These are phyloP conservation scores for Pseudogymnoascus sp. DNA, from an alignment of 2,329 filamentous ascomycete genomes.

Conservation along the genomic window DNA sequence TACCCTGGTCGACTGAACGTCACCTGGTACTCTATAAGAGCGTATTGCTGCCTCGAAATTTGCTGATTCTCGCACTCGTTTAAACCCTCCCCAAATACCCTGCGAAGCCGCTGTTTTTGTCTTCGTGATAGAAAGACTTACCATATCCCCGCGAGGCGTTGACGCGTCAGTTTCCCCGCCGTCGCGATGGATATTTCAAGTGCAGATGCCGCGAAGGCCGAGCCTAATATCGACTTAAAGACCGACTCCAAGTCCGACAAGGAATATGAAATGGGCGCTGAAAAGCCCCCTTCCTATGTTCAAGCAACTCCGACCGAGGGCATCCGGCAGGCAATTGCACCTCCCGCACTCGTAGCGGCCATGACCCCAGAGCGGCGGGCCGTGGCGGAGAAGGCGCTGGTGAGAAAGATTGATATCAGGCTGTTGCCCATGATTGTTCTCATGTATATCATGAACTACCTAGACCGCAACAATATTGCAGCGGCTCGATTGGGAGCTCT, in stretches of 20 bases:
- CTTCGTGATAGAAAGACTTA: neutral
- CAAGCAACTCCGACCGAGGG: neutral
- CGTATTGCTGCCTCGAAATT: neutral
- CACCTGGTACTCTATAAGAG: neutral
- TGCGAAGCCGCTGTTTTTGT: neutral
- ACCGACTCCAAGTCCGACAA: neutral
- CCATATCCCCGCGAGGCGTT: neutral
- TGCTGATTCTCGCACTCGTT: neutral
- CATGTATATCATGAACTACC: constrained; percentile 65
- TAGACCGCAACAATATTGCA: constrained; percentile 52
- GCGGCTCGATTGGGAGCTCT: constrained; percentile 45
- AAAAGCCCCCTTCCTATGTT: neutral
- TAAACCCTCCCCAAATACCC: neutral
- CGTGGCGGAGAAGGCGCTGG: constrained; percentile 47
- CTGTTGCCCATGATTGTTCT: constrained; percentile 60
- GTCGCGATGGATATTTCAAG: neutral
- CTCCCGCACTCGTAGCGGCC: neutral
- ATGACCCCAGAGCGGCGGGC: constrained; percentile 44
- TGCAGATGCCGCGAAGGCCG: neutral
- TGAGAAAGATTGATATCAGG: constrained; percentile 57
- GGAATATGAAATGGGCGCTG: neutral
- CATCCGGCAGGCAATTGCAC: neutral
- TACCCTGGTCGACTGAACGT: neutral
- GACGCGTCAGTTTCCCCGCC: neutral
- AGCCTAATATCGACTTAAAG: neutral